phyloP scores from a whole-genome alignment of 768 basidiomycete species.

The Infundibulicybe gibba region DNA sequence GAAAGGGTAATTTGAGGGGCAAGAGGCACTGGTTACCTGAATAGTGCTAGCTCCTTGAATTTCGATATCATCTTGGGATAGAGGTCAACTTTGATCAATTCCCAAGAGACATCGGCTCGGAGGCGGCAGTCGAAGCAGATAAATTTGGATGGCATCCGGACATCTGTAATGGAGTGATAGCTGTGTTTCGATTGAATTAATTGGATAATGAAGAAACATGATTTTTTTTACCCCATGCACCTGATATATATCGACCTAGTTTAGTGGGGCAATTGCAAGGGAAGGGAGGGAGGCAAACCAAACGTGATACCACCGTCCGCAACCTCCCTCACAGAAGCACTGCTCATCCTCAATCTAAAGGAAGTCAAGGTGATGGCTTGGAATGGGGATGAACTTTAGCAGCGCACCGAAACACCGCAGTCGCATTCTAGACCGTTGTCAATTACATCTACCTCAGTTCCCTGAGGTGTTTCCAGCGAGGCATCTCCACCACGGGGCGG shows the following conservation, averaged over 20 bases:
- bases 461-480: too few relatives aligned
- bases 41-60: constrained; percentile 66
- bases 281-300: constrained; percentile 46
- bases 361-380: background rate
- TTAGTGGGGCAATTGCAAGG: background rate
- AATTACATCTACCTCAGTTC: constrained; percentile 9
- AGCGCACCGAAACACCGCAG: constrained; percentile 56
- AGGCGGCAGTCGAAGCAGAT: constrained; percentile 77
- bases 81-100: constrained; percentile 56
- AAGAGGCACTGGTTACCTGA: constrained; percentile 44
- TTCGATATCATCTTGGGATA: constrained; percentile 58
- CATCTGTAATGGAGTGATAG: constrained; percentile 58
- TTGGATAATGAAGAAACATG: background rate
- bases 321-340: constrained; percentile 70
- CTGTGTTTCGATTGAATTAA: constrained; percentile 25
- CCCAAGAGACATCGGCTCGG: constrained; percentile 63
- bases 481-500: too few relatives aligned
- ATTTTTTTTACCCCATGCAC: constrained; percentile 53
- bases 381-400: background rate
- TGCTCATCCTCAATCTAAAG: constrained; percentile 53
- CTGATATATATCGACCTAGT: constrained; percentile 20
- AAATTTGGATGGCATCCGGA: constrained; percentile 56
- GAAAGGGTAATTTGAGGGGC: background rate
- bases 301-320: constrained; percentile 70
- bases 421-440: constrained; percentile 59